Base-by-base conservation (phyloP, 1,284 basidiomycete species). In the Pseudozyma hubeiensis region DNA sequence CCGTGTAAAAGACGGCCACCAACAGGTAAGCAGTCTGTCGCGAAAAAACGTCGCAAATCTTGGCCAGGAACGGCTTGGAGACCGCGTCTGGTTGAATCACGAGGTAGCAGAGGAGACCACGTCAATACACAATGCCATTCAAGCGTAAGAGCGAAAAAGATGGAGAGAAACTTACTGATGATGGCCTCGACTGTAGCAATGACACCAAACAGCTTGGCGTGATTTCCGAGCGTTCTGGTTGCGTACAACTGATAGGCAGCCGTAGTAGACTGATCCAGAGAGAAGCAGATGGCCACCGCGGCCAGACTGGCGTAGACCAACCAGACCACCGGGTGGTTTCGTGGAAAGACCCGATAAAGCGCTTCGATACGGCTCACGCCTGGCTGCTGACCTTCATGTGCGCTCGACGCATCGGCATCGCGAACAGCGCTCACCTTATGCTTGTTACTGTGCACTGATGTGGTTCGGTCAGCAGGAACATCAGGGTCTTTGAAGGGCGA, bases 31-130 rank as follows among this genome's bases (percentile, higher is more conserved):
- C 79, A 13, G 73, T 49, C 29, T 74, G 74, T 14, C 80, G 74
- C 19, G 79, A 79, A 19, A 79, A 81, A 17, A 80, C 62, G 53
- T 81, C 80, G 48, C 77, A 56, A 7, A 81, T 44, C 50, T 81
- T 81, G 40, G 69, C 79, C 34, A 81, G 45, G 30, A 77, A 64
- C 14, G 76, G 75, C 66, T 81, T 81, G 39, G 62, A 58, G 17
- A 82, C 74, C 31, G 77, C 81, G 19, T 57, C 58, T 57, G 49
- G 24, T 31, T 31, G 17, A 13, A 40, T 29, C 9, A 37, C 5
- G 13, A 8, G 7, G 46, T 53, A 14, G 30, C 10, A 31, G 57
- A 9, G 35, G 16, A 24, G 11, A 49, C 33, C 24, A 24, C n/a
- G 45, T 49, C 14, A 60, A 30, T 13, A 53, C 24, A 48, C 44